These are phyloP conservation scores for Yamadazyma mexicana DNA, from an alignment of 1,139 yeast species.

Conservation along the genomic window DNA sequence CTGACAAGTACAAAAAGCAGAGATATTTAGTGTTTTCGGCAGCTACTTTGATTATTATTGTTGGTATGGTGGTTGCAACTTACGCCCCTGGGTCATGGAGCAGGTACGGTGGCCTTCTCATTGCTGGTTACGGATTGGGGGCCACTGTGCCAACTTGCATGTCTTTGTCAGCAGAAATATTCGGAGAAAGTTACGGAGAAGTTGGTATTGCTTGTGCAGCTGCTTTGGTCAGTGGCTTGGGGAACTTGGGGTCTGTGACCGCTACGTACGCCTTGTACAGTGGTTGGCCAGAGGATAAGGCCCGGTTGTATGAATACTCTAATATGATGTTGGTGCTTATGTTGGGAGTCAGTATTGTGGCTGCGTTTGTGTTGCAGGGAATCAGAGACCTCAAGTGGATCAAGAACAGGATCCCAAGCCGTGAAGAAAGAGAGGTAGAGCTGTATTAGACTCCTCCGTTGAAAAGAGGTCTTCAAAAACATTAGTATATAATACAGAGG, in stretches of 20 bases:
- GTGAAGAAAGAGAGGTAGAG: too few species aligned
- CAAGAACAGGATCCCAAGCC: too few species aligned
- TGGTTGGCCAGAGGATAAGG: constrained; percentile 83
- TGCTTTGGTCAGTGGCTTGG: constrained; percentile 82
- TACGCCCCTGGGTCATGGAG: constrained; percentile 75
- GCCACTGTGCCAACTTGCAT: constrained; percentile 89
- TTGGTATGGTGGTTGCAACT: constrained; percentile 75
- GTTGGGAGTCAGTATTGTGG: constrained; percentile 67
- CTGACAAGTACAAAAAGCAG: constrained; percentile 61
- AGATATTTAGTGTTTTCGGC: constrained; percentile 63
- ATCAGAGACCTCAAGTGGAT: too few species aligned
- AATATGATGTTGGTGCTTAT: constrained; percentile 85
- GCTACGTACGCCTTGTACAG: constrained; percentile 82
- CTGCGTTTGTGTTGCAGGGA: constrained; percentile 37
- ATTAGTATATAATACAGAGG: too few species aligned
- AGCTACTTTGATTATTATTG: constrained; percentile 66
- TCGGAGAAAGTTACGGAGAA: constrained; percentile 71
- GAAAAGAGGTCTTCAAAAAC: not conserved
- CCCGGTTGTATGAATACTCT: constrained; percentile 61
- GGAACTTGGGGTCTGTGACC: constrained; percentile 81
- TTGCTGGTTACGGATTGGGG: constrained; percentile 84
- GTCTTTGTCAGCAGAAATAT: constrained; percentile 84
- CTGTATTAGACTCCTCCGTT: too few species aligned
- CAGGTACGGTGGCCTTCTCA: constrained; percentile 74
- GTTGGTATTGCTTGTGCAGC: constrained; percentile 83